These are phyloP conservation scores for Solanum clarkiae DNA, from an alignment of 257 asterid genomes.

Conservation along the genomic window DNA sequence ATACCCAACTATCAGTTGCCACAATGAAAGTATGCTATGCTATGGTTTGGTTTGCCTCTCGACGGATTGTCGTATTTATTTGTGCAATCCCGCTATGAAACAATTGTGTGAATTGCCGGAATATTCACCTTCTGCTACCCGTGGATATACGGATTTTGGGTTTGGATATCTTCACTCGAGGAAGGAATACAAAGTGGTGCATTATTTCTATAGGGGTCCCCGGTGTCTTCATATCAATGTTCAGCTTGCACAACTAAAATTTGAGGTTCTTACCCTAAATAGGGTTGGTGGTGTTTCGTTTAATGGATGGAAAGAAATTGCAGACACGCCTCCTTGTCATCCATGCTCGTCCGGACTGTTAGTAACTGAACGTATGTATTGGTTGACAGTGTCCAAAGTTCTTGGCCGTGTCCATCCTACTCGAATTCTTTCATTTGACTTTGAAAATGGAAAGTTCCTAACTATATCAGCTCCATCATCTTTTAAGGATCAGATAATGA, in stretches of 20 bases:
- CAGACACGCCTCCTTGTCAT: not conserved
- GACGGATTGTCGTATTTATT: not conserved
- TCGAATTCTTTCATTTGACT: too few relatives aligned
- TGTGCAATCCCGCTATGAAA: not conserved
- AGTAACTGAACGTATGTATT: not conserved
- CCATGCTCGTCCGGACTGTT: accelerated
- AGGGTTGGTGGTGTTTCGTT: not conserved
- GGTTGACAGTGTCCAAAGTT: too few relatives aligned
- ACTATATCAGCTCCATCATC: too few relatives aligned
- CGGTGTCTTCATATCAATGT: too few relatives aligned
- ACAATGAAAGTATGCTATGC: not conserved
- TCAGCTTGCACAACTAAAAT: not conserved
- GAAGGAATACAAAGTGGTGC: not conserved
- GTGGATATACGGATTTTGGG: not conserved
- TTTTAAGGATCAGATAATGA: too few relatives aligned
- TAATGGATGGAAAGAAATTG: not conserved
- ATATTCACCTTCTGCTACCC: not conserved
- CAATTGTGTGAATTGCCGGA: not conserved
- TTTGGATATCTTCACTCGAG: not conserved
- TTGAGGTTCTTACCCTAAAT: not conserved
- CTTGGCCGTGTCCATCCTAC: too few relatives aligned
- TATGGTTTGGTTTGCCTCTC: not conserved
- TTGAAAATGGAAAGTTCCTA: too few relatives aligned
- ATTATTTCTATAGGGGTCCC: not conserved
- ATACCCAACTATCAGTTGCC: not conserved